Conservation (phyloP, 148 eudicot species). For the Limonium bicolor region DNA sequence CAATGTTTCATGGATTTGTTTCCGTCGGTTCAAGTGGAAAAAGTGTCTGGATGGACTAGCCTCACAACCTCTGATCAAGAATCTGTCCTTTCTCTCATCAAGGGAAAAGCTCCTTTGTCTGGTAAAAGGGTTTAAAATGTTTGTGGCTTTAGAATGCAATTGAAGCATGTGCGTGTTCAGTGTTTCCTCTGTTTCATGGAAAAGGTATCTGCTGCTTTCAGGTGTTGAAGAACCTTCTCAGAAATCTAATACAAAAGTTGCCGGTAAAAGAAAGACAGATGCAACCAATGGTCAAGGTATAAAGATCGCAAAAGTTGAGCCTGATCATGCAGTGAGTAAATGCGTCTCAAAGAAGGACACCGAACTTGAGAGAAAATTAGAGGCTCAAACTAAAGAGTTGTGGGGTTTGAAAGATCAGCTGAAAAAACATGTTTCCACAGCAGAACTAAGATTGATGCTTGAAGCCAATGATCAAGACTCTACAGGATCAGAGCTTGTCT, state of each 20-base stretch:
- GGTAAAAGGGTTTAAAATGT: slow-evolving; percentile 26
- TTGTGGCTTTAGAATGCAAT: no score
- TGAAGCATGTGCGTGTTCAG: no score
- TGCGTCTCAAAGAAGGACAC: slow-evolving; percentile 16
- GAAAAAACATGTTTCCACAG: slow-evolving; percentile 54
- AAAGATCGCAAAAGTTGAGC: slow-evolving; percentile 42
- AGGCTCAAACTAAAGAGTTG: slow-evolving; percentile 63
- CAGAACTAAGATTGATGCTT: slow-evolving; percentile 80
- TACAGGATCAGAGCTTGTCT: slow-evolving; percentile 73
- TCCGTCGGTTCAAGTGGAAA: slow-evolving; percentile 45
- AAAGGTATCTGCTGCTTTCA: slow-evolving; percentile 8
- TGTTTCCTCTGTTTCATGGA: no score
- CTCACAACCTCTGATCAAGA: slow-evolving; percentile 55
- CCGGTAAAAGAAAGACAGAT: slow-evolving; percentile 48
- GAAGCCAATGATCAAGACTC: slow-evolving; percentile 64
- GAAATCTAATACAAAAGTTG: no score
- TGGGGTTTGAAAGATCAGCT: slow-evolving; percentile 89
- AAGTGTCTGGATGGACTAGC: slow-evolving; percentile 57
- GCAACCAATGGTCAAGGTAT: slow-evolving; percentile 24
- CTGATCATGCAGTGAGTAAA: slow-evolving; percentile 18
- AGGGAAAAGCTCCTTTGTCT: slow-evolving; percentile 41
- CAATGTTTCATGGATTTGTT: slow-evolving; percentile 45
- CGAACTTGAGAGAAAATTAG: slow-evolving; percentile 42
- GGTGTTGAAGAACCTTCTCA: no score
- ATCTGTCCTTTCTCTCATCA: slow-evolving; percentile 26